Conservation (phyloP, 345 rosid genomes). For the Bruguiera sexangula region DNA sequence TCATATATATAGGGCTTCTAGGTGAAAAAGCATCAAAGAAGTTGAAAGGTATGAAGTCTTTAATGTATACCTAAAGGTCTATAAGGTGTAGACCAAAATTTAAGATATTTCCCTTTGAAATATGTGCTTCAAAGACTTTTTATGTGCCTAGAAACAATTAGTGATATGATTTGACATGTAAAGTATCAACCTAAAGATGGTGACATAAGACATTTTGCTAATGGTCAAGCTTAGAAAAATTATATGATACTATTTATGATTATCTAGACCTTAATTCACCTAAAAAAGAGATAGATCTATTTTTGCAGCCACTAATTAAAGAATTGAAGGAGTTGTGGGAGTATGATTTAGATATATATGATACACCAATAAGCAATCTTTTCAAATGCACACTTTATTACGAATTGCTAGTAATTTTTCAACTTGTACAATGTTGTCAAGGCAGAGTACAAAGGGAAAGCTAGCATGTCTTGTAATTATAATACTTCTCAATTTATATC, state of each 20-base stretch:
- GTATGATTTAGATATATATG: no score
- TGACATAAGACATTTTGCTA: background rate
- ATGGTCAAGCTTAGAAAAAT: background rate
- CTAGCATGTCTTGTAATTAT: conserved; percentile 3
- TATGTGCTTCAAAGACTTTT: background rate
- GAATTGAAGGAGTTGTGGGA: no score
- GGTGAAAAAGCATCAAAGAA: background rate
- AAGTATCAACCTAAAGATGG: background rate
- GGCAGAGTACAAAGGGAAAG: background rate
- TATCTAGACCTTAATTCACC: no score
- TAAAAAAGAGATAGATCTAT: no score
- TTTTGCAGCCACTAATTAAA: no score
- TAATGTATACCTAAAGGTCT: background rate
- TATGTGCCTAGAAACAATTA: background rate
- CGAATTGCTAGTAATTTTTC: background rate
- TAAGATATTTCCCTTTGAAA: conserved; percentile 2
- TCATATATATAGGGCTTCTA: background rate
- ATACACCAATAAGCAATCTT: no score
- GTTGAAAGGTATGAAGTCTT: background rate
- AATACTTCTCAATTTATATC: background rate
- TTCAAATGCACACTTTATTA: background rate
- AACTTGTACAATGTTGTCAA: background rate
- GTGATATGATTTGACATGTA: background rate
- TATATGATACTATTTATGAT: no score
- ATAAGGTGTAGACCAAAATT: background rate